A percentile compares a stretch with the other conserved stretches of the same genome.
Conservation (phyloP, 371 early-diverging fungal species). For the Syncephalastrum racemosum region DNA sequence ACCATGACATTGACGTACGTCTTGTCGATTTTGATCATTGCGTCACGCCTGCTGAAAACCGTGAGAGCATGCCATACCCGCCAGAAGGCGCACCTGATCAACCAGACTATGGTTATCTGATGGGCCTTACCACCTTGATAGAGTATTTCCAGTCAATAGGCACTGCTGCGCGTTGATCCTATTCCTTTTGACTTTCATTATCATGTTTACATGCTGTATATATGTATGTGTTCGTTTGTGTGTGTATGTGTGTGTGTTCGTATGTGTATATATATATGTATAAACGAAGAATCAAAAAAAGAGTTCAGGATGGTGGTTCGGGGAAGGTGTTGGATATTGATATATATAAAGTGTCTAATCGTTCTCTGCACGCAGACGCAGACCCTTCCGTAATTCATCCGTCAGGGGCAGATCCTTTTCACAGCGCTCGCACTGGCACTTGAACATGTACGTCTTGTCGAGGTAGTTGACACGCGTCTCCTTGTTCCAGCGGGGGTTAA, state of each 20-base stretch:
- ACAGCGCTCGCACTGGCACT: slow-evolving; percentile 62
- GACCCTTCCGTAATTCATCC: slow-evolving; percentile 46
- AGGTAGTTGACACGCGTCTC: slow-evolving; percentile 60
- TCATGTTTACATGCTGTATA: not conserved
- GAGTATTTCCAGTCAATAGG: slow-evolving; percentile 44
- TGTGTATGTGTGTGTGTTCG: too few species aligned
- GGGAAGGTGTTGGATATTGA: too few species aligned
- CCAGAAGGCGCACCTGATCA: slow-evolving; percentile 57
- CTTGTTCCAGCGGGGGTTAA: slow-evolving; percentile 65
- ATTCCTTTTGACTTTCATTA: not conserved
- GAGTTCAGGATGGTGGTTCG: too few species aligned
- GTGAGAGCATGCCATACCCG: slow-evolving; percentile 47
- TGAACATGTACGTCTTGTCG: slow-evolving; percentile 59
- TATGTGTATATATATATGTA: too few species aligned
- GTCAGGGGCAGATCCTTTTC: slow-evolving; percentile 48
- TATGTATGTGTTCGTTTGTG: too few species aligned
- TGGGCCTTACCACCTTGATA: slow-evolving; percentile 65
- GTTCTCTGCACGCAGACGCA: slow-evolving; percentile 41
- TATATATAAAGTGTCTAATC: slow-evolving; percentile 8
- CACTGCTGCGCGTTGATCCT: slow-evolving; percentile 19
- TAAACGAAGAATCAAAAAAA: too few species aligned
- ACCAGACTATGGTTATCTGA: slow-evolving; percentile 70
- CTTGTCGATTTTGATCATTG: slow-evolving; percentile 95
- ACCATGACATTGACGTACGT: slow-evolving; percentile 58
- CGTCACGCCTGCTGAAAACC: slow-evolving; percentile 24